A percentile compares a stretch with the other conserved stretches of the same genome.
These are phyloP conservation scores for Gracilaria domingensis DNA, from an alignment of 23 red algal species.

Conservation along the genomic window DNA sequence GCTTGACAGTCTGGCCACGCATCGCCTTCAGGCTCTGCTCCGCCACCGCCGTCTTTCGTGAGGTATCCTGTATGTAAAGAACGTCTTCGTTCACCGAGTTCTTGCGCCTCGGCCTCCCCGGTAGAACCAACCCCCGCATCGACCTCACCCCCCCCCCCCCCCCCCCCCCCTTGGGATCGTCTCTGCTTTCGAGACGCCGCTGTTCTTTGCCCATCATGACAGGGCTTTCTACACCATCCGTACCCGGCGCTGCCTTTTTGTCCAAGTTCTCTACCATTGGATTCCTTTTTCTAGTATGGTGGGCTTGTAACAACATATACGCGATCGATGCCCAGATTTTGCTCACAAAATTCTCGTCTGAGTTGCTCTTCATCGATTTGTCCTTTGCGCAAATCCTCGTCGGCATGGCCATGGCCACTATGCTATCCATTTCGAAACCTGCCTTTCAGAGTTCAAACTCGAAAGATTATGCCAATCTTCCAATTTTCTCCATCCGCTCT, in stretches of 20 bases:
- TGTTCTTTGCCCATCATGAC: background rate
- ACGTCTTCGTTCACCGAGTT: too few species aligned
- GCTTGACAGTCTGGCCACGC: too few species aligned
- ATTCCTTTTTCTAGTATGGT: constrained; percentile 12
- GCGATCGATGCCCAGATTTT: constrained; percentile 37
- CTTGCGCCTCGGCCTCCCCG: too few species aligned
- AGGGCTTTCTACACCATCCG: background rate
- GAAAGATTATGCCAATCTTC: background rate
- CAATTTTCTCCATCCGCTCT: background rate
- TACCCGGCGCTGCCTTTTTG: background rate
- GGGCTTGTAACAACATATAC: constrained; percentile 34
- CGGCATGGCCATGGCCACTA: constrained; percentile 14
- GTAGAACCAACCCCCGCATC: too few species aligned
- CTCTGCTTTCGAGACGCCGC: too few species aligned
- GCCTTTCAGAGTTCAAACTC: background rate
- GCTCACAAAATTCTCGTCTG: constrained; percentile 27
- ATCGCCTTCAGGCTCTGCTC: too few species aligned
- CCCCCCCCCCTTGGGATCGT: background rate
- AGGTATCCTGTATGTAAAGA: too few species aligned
- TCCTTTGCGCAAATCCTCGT: constrained; percentile 25
- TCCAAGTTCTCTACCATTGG: background rate
- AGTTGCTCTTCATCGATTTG: constrained; percentile 18
- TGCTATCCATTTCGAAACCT: constrained; percentile 13
- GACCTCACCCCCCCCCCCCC: too few species aligned
- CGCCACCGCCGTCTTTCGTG: too few species aligned